Conservation (phyloP, 257 asterid genomes). For the Lycium ferocissimum region DNA sequence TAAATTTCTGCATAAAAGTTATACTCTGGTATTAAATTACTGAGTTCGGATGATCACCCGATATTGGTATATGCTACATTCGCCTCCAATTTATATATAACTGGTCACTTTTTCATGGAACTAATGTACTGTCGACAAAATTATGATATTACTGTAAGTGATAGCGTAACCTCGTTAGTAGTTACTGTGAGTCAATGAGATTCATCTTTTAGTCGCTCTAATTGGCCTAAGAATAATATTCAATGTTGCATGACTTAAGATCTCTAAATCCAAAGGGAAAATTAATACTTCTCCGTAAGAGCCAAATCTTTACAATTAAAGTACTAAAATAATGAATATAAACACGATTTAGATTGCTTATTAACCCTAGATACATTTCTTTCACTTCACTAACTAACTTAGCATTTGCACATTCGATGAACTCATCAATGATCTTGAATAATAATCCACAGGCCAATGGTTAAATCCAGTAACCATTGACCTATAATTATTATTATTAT, state of each 20-base stretch:
- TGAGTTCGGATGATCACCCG: no score
- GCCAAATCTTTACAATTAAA: not conserved
- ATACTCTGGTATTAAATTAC: no score
- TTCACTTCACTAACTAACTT: constrained; percentile 30
- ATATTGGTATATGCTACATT: no score
- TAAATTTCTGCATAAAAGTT: no score
- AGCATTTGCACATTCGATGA: constrained; percentile 40
- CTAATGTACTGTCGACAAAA: no score
- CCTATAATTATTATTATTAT: constrained; percentile 21
- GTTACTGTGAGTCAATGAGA: not conserved
- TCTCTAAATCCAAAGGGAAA: not conserved
- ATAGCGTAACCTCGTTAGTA: no score
- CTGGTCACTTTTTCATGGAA: no score
- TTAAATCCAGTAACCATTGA: constrained; percentile 32
- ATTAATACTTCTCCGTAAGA: not conserved
- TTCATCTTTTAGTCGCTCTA: not conserved
- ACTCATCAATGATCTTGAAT: constrained; percentile 32
- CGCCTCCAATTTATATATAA: no score
- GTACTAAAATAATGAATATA: not conserved
- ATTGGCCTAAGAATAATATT: no score
- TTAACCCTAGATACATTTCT: not conserved
- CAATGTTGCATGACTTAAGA: not conserved
- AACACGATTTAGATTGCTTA: not conserved
- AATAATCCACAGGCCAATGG: constrained; percentile 18
- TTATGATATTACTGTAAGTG: no score